Conservation (phyloP, 2,329 filamentous ascomycete genomes). For the Acrocalymma vagum region DNA sequence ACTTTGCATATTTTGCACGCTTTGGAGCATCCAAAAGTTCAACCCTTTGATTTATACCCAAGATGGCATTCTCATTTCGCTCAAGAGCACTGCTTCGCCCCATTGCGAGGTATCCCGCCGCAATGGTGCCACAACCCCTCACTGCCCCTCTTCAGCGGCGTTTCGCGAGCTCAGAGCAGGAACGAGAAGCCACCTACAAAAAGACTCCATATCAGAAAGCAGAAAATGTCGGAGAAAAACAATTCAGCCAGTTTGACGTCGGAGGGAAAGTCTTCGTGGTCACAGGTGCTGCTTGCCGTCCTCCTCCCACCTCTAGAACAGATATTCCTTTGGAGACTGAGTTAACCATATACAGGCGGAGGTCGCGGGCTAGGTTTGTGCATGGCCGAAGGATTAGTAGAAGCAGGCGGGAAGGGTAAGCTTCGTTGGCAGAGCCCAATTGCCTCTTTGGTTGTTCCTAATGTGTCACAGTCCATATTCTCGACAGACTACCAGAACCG, state of each 20-base stretch:
- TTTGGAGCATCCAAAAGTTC: not conserved
- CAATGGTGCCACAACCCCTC: conserved; percentile 11
- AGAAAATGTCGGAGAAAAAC: conserved; percentile 24
- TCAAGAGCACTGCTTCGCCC: conserved; percentile 13
- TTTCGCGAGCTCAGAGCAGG: conserved; percentile 14
- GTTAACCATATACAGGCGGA: conserved; percentile 62
- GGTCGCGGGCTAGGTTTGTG: conserved; percentile 75
- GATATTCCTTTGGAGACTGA: conserved; percentile 35
- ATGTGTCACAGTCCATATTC: conserved; percentile 63
- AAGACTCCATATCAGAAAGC: conserved; percentile 26
- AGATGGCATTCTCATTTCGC: conserved; percentile 21
- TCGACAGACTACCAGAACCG: conserved; percentile 67
- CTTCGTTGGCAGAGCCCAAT: conserved; percentile 8
- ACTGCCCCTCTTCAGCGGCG: conserved; percentile 12
- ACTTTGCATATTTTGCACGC: not conserved
- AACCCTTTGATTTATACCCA: not conserved
- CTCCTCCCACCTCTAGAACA: conserved; percentile 59
- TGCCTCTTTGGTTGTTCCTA: not conserved
- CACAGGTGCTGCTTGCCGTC: conserved; percentile 71
- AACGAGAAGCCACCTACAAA: conserved; percentile 16
- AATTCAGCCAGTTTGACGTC: conserved; percentile 38
- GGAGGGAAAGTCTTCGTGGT: conserved; percentile 51
- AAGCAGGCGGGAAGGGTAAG: conserved; percentile 73
- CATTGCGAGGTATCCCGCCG: conserved; percentile 10
- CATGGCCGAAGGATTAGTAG: conserved; percentile 75